Conservation (phyloP, 1,139 yeast species). For the Kodamaea plutei region DNA sequence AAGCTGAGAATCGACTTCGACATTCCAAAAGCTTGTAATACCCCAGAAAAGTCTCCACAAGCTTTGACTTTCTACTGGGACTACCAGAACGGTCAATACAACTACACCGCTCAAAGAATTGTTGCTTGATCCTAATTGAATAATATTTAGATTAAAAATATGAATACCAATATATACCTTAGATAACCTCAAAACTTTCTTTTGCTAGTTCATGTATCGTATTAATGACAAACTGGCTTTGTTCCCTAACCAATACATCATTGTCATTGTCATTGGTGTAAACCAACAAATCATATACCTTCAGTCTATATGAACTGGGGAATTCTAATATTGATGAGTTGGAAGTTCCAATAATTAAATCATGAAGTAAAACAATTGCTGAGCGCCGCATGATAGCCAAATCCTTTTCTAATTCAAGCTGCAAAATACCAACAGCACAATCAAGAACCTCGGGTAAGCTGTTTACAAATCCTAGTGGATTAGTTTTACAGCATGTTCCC, state of each 20-base stretch:
- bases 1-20: conserved; percentile 16
- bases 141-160: conserved; percentile 1
- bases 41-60: conserved; percentile 14
- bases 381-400: conserved; percentile 64
- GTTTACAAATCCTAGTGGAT: conserved; percentile 50
- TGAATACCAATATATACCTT: too few species aligned
- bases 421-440: conserved; percentile 71
- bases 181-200: too few species aligned
- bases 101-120: conserved; percentile 8
- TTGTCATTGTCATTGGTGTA: conserved; percentile 45
- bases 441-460: conserved; percentile 59
- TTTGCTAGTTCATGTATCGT: conserved; percentile 37
- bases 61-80: conserved; percentile 26
- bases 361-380: conserved; percentile 67
- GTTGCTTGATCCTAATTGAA: conserved; percentile 2
- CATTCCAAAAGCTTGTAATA: conserved; percentile 16
- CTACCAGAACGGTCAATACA: conserved; percentile 23
- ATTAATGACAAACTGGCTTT: conserved; percentile 43
- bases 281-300: conserved; percentile 38
- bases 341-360: conserved; percentile 49
- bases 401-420: conserved; percentile 45
- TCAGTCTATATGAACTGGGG: conserved; percentile 44
- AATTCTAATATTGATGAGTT: conserved; percentile 42
- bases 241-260: conserved; percentile 59
- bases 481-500: conserved; percentile 61